phyloP scores from a whole-genome alignment of 306 rosid genomes.

The Pyrus pyrifolia region DNA sequence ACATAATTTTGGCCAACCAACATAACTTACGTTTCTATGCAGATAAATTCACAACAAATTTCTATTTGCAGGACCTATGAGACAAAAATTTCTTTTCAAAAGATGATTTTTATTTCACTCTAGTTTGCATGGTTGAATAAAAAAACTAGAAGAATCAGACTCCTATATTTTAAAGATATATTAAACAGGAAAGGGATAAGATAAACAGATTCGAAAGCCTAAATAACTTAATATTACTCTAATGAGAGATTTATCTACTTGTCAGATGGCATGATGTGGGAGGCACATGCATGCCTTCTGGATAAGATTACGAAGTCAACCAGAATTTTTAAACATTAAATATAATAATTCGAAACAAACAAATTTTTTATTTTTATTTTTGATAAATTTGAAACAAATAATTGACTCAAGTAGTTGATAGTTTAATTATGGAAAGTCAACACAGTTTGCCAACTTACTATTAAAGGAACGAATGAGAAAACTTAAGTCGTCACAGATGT shows the following conservation, averaged over 20 bases:
- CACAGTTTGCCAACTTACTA: not conserved
- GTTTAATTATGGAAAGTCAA: not conserved
- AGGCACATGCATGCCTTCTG: constrained; percentile 8
- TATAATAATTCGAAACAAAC: not conserved
- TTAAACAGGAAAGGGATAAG: not conserved
- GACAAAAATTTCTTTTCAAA: not conserved
- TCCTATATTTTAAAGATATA: not conserved
- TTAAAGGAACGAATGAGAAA: not conserved
- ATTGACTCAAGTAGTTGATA: not conserved
- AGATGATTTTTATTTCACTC: too few relatives aligned
- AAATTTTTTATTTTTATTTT: too few relatives aligned
- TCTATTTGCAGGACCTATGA: not conserved
- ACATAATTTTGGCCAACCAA: not conserved
- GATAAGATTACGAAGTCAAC: not conserved
- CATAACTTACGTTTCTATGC: not conserved
- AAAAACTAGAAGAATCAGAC: not conserved
- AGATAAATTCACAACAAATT: not conserved
- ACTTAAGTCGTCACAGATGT: not conserved
- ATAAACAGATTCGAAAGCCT: not conserved
- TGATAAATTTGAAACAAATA: not conserved
- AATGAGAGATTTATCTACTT: not conserved
- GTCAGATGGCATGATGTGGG: not conserved
- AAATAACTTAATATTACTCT: not conserved
- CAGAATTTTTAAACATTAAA: not conserved
- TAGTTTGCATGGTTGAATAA: not conserved